phyloP scores from a whole-genome alignment of 352 stramenopile genomes.

The Ophiocytium majus region DNA sequence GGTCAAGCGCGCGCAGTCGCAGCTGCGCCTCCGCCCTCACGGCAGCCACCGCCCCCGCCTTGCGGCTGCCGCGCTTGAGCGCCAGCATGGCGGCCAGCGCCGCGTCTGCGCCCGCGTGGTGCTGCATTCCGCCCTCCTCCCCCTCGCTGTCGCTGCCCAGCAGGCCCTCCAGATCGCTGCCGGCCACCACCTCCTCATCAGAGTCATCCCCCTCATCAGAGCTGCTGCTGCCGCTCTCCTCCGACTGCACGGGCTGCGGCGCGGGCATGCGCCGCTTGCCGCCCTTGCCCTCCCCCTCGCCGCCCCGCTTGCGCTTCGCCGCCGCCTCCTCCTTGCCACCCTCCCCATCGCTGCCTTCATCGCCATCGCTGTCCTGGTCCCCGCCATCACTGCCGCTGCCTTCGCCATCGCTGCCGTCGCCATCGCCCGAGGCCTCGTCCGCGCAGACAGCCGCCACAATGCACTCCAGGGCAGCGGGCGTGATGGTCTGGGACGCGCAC shows the following conservation, averaged over 20 bases:
- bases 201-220: neutral
- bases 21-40: conserved; percentile 39
- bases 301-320: neutral
- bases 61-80: conserved; percentile 37
- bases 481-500: neutral
- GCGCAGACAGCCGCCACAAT: neutral
- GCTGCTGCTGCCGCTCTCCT: neutral
- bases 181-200: neutral
- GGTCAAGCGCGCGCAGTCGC: conserved; percentile 47
- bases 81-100: conserved; percentile 41
- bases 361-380: neutral
- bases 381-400: neutral
- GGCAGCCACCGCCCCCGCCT: conserved; percentile 33
- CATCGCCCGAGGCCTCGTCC: neutral
- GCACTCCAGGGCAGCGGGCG: conserved; percentile 6
- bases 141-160: neutral
- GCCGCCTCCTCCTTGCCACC: neutral
- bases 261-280: neutral
- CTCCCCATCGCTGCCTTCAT: neutral
- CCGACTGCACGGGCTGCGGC: neutral
- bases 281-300: neutral
- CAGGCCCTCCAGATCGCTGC: neutral
- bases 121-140: conserved; percentile 30
- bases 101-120: conserved; percentile 46
- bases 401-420: neutral